Percentiles rank a stretch among this genome's conserved stretches.
Conservation (phyloP, 208 protist genomes). For the Leptomonas seymouri region DNA sequence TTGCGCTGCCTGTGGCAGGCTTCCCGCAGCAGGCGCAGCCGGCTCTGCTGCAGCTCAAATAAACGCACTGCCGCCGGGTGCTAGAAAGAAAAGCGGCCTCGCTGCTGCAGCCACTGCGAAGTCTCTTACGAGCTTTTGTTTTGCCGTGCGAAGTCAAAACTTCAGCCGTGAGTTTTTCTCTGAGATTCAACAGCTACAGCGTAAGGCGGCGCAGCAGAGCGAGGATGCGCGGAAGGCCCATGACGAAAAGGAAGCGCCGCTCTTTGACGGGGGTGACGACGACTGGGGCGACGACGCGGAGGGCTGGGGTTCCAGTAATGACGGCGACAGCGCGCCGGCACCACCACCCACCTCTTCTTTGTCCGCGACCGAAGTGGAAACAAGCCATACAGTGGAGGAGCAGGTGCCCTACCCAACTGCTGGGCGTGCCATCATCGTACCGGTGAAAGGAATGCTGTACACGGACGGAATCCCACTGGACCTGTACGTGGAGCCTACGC, state of each 20-base stretch:
- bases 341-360: neutral
- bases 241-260: slow-evolving; percentile 17
- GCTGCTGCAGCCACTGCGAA: slow-evolving; percentile 17
- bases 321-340: neutral
- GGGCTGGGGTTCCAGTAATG: slow-evolving; percentile 3
- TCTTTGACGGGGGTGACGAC: slow-evolving; percentile 62
- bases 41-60: neutral
- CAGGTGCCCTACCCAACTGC: slow-evolving; percentile 38
- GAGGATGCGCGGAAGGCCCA: slow-evolving; percentile 12
- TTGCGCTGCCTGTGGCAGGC: slow-evolving; percentile 54
- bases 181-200: slow-evolving; percentile 25
- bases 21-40: neutral
- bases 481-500: slow-evolving; percentile 63
- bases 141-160: slow-evolving; percentile 79
- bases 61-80: neutral
- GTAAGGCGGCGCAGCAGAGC: slow-evolving; percentile 17
- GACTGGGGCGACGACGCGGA: slow-evolving; percentile 44
- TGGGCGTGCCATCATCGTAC: slow-evolving; percentile 25
- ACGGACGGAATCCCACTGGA: slow-evolving; percentile 62
- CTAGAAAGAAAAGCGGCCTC: slow-evolving; percentile 32
- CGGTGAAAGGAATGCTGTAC: slow-evolving; percentile 51
- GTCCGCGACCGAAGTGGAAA: neutral
- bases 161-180: slow-evolving; percentile 70
- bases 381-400: neutral
- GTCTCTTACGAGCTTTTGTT: slow-evolving; percentile 64